phyloP scores from a whole-genome alignment of 441 rosid species.

The Euphorbia celastroides region DNA sequence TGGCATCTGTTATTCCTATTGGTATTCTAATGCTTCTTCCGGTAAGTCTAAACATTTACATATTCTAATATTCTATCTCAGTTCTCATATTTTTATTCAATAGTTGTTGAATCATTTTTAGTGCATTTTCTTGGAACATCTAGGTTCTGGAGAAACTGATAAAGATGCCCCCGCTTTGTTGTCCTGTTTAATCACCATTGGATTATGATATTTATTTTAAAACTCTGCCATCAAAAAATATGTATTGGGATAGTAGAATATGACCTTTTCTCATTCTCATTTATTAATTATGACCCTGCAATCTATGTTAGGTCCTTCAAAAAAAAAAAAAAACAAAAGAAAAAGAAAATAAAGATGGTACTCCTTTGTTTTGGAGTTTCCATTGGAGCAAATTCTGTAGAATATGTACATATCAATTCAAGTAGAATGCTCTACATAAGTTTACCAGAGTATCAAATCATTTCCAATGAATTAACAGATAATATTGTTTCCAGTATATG shows the following conservation, averaged over 20 bases:
- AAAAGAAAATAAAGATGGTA: too few species aligned
- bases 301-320: too few species aligned
- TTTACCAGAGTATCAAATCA: background rate
- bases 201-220: background rate
- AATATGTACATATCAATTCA: background rate
- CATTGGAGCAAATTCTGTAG: background rate
- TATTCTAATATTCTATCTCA: background rate
- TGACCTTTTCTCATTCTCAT: too few species aligned
- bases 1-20: constrained; percentile 94
- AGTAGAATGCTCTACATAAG: background rate
- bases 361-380: too few species aligned
- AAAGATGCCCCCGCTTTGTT: background rate
- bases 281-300: too few species aligned
- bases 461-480: background rate
- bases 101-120: too few species aligned
- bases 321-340: too few species aligned
- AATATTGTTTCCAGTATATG: background rate
- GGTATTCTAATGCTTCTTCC: constrained; percentile 98
- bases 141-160: background rate
- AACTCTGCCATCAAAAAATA: background rate
- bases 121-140: background rate
- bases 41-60: constrained; percentile 43
- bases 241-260: background rate
- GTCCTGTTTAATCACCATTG: background rate
- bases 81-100: background rate